Evolutionary conservation across 1,284 basidiomycete species (phyloP), one percentile per base, ranked within the genome.

Genomic region (Coniophora puteana): DNA sequence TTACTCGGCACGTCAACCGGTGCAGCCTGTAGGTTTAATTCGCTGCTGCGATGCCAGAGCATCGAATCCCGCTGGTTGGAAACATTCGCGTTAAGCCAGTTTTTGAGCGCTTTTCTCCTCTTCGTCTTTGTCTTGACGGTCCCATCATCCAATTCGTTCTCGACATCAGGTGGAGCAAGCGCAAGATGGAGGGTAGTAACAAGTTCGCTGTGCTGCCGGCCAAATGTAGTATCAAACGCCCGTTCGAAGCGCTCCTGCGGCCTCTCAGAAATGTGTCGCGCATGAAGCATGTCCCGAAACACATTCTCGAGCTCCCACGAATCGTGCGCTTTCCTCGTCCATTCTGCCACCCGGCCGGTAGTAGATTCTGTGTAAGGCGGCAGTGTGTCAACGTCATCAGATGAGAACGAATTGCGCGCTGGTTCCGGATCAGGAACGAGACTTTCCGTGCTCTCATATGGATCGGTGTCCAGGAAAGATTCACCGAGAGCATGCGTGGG

Each of bases 221-320:
- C 79, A 51, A 85, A 86, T 10, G 74, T 59, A 11, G 61, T 53
- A 39, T 65, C 57, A 31, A 86, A 53, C 35, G 68, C 37, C 4
- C 63, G 56, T 16, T 62, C 48, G 11, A 81, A 48, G 49, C 73
- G 66, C 30, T 71, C 61, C 32, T 69, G 62, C 3, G 79, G 75
- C 0, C 62, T 65, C 3, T 72, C 62, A 44, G 76, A 62, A 34
- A 86, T 62, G 18, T 65, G 63, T 44, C 68, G 76, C 48, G 69
- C 66, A 44, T 58, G 51, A 11, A 84, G 63, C 73, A 83, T 82
- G 17, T 66, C 61, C 43, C 69, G 62, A 50, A 80, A 80, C 14
- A 76, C 54, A 1, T 50, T 59, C 54, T 83, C 80, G 11, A 80
- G 49, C 16, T 69, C 58, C 42, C 60, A 62, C 36, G 68, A 68